Conservation (phyloP, 305 asterid genomes). For the Fraxinus albicans region DNA sequence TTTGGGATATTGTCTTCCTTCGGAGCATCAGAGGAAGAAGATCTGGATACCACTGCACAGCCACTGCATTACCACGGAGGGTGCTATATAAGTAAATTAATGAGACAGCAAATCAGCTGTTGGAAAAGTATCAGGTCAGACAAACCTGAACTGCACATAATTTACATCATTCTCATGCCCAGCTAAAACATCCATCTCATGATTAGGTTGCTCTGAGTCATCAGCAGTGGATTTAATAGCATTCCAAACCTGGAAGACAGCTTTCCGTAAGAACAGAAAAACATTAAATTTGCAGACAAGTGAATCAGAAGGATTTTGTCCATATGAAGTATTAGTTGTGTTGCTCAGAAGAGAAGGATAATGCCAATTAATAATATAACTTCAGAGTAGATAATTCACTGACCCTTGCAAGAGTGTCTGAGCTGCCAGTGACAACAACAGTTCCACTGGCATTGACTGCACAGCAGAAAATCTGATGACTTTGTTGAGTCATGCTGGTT, state of each 20-base stretch:
- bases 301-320: neutral
- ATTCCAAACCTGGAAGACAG: slow-evolving; percentile 83
- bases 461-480: slow-evolving; percentile 90
- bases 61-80: slow-evolving; percentile 64
- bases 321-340: neutral
- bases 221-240: slow-evolving; percentile 79
- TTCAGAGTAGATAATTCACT: neutral
- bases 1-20: slow-evolving; percentile 78
- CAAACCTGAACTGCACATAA: slow-evolving; percentile 98
- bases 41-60: slow-evolving; percentile 77
- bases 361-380: slow-evolving; percentile 17
- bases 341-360: slow-evolving; percentile 8
- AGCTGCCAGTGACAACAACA: slow-evolving; percentile 96
- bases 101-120: slow-evolving; percentile 11
- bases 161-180: slow-evolving; percentile 99
- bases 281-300: slow-evolving; percentile 7
- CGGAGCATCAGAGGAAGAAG: slow-evolving; percentile 54
- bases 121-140: slow-evolving; percentile 25
- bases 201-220: slow-evolving; percentile 86
- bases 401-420: slow-evolving; percentile 94
- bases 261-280: slow-evolving; percentile 19
- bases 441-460: slow-evolving; percentile 97
- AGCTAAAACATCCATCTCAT: slow-evolving; percentile 85
- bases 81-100: slow-evolving; percentile 16
- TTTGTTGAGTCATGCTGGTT: slow-evolving; percentile 58